Percentiles rank a stretch among this genome's conserved stretches.
Conservation (phyloP, 164 flowering plant species). For the Tetrastigma voinierianum region DNA sequence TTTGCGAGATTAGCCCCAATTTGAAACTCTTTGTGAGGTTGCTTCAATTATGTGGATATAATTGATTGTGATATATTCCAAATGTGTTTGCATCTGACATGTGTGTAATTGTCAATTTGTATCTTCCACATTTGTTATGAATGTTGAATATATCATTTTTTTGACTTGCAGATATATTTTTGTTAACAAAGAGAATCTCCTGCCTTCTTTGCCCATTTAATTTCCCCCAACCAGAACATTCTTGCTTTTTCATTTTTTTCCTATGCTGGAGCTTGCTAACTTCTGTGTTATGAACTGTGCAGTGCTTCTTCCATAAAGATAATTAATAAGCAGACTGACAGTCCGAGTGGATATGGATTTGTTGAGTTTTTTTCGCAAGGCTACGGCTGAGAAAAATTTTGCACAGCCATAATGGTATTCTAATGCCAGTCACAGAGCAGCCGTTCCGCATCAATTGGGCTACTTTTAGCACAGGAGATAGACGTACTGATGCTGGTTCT, state of each 20-base stretch:
- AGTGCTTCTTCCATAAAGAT: slow-evolving; percentile 30
- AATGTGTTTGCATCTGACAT: neutral
- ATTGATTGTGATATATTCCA: neutral
- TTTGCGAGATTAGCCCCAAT: neutral
- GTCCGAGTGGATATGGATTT: slow-evolving; percentile 60
- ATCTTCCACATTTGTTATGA: too few relatives aligned
- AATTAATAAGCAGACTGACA: slow-evolving; percentile 55
- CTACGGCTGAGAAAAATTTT: slow-evolving; percentile 44
- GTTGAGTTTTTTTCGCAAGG: slow-evolving; percentile 51
- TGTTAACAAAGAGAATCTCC: neutral
- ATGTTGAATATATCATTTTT: too few relatives aligned
- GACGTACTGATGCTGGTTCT: slow-evolving; percentile 13
- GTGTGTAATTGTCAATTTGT: neutral
- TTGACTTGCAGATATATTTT: neutral
- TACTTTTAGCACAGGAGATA: slow-evolving; percentile 13
- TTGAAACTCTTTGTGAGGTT: neutral
- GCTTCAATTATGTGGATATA: neutral
- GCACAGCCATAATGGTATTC: slow-evolving; percentile 47
- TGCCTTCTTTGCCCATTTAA: neutral
- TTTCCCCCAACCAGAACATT: neutral
- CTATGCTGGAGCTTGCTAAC: neutral
- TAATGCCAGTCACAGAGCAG: slow-evolving; percentile 46
- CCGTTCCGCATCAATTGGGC: slow-evolving; percentile 18
- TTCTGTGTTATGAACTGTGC: slow-evolving; percentile 6
- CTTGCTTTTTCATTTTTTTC: neutral